Evolutionary conservation across 2,329 filamentous ascomycete genomes (phyloP), one percentile per base, ranked within the genome.

Genomic region (Penicillium capsulatum): DNA sequence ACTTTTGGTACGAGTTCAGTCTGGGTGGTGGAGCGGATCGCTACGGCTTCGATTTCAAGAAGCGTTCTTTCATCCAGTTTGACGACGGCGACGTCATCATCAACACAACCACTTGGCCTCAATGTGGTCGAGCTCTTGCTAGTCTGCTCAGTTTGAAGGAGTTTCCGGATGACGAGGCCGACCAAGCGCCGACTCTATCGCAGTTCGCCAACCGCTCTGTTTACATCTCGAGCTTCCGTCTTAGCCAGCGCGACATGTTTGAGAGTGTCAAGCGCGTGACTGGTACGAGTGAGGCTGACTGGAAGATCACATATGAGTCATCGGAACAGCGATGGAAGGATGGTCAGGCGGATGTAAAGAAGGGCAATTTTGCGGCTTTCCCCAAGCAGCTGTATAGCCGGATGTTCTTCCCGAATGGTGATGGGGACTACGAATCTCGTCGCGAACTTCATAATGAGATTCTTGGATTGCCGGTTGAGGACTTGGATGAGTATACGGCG

Each of bases 221-320:
- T 14, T 36, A 36, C 14, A 31, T 37, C 17, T 11, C 15, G 7
- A 37, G 34, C 34, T 85, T 83, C 62, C 57, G 64, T 8, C 51
- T 80, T 42, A 77, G 63, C 42, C 83, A 86, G 58, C 68, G 70
- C 10, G 80, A 86, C 11, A 84, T 86, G 68, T 70, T 86, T 37
- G 72, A 74, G 22, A 74, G 72, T 11, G 60, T 81, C 7, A 70
- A 80, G 51, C 73, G 75, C 0, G 80, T 80, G 3, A 74, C 76
- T 0, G 72, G 73, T 0, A 77, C 74, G 0, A 74, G 64, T 2
- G 75, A 81, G 27, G 62, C 58, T 0, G 81, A 84, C 51, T 86
- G 82, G 82, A 69, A 55, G 2, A 71, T 86, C 38, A 65, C 55
- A 2, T 60, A 70, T 7, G 72, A 80, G 59, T 49, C 58, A 0